A percentile compares a stretch with the other conserved stretches of the same genome.
phyloP scores from a whole-genome alignment of 2,329 filamentous ascomycete species.

The Xylaria sp. region DNA sequence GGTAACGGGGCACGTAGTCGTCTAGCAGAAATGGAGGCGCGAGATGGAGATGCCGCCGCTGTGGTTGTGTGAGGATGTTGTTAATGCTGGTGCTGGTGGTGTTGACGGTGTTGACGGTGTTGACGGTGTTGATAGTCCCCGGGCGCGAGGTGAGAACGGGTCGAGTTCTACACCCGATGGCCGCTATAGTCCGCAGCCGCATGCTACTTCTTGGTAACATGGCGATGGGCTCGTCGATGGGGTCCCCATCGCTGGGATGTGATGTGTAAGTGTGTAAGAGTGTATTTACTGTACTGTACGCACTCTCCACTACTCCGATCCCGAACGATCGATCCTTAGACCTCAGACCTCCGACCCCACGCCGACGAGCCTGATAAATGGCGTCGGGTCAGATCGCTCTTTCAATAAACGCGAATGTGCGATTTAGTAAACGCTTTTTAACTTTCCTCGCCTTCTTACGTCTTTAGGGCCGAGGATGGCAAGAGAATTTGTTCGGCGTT shows the following conservation, averaged over 20 bases:
- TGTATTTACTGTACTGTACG: background rate
- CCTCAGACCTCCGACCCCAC: background rate
- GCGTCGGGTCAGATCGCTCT: background rate
- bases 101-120: background rate
- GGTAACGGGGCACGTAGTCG: conserved; percentile 78
- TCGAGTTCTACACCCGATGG: background rate
- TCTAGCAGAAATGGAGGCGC: conserved; percentile 77
- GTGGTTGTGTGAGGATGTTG: background rate
- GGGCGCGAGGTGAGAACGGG: background rate
- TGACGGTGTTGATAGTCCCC: background rate
- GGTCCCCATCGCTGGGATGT: conserved; percentile 21
- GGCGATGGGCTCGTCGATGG: conserved; percentile 19
- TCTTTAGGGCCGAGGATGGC: background rate
- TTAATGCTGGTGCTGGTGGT: background rate
- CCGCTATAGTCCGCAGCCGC: conserved; percentile 13
- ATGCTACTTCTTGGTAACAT: conserved; percentile 42
- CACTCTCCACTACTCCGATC: background rate
- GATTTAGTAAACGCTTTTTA: background rate
- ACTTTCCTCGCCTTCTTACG: background rate
- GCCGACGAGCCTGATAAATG: background rate
- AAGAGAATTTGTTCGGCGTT: conserved; percentile 3
- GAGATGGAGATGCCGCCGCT: conserved; percentile 57
- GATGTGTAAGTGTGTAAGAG: background rate
- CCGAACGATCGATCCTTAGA: background rate
- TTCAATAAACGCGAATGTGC: conserved; percentile 5